Conservation (phyloP, 108 stramenopile species). For the Fragilaria radians region DNA sequence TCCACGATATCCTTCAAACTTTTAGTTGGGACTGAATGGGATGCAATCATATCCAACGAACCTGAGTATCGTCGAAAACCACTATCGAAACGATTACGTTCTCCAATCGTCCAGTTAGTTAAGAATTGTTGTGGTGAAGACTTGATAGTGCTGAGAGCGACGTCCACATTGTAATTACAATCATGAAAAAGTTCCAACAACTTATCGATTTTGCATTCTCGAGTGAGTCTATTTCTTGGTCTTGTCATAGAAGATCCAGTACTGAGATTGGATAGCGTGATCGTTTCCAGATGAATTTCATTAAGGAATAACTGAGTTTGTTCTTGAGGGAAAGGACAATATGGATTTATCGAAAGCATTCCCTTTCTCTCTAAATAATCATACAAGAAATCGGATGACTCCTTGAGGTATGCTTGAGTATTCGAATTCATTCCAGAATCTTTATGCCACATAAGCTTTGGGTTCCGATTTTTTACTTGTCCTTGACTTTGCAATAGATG, state of each 20-base stretch:
- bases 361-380: constrained; percentile 30
- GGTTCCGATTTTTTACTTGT: constrained; percentile 26
- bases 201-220: constrained; percentile 53
- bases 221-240: constrained; percentile 10
- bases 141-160: constrained; percentile 36
- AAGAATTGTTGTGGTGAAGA: constrained; percentile 35
- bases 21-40: constrained; percentile 37
- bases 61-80: constrained; percentile 68
- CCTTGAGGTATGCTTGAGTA: constrained; percentile 32
- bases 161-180: constrained; percentile 29
- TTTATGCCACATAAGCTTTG: constrained; percentile 60
- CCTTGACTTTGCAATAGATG: constrained; percentile 27
- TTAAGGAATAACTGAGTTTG: constrained; percentile 17
- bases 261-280: constrained; percentile 31
- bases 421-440: constrained; percentile 23
- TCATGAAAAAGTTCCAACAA: constrained; percentile 44
- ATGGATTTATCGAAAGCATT: constrained; percentile 27
- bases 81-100: constrained; percentile 62
- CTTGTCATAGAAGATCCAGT: constrained; percentile 26
- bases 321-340: constrained; percentile 33
- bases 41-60: constrained; percentile 59
- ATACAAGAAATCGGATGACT: constrained; percentile 35
- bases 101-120: constrained; percentile 44
- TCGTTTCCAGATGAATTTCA: constrained; percentile 6
- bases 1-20: constrained; percentile 66